phyloP scores from a whole-genome alignment of 331 rosid species.

The Malus hybrid region DNA sequence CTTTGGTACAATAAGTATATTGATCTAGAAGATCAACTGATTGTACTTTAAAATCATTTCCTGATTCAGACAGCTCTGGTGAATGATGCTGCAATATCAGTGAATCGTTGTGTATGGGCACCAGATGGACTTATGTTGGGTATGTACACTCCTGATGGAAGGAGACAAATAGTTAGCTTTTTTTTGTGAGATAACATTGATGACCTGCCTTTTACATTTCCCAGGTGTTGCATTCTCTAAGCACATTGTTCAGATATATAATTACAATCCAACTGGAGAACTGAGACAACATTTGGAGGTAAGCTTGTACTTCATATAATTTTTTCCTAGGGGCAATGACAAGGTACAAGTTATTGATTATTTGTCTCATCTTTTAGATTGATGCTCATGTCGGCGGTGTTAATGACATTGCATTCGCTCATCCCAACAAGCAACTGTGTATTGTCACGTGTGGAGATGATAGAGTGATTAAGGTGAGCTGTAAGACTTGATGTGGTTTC shows the following conservation, averaged over 20 bases:
- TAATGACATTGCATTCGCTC: slow-evolving; percentile 41
- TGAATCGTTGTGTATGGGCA: slow-evolving; percentile 41
- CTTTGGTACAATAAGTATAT: not conserved
- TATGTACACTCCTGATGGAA: slow-evolving; percentile 1
- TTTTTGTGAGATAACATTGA: not conserved
- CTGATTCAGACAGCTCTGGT: slow-evolving; percentile 29
- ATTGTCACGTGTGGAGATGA: slow-evolving; percentile 40
- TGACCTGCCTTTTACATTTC: not conserved
- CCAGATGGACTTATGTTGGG: slow-evolving; percentile 41
- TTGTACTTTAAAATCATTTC: slow-evolving; percentile 5
- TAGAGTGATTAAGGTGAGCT: slow-evolving; percentile 33
- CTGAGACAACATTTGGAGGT: slow-evolving; percentile 36
- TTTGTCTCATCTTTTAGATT: slow-evolving; percentile 17
- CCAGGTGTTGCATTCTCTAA: slow-evolving; percentile 40
- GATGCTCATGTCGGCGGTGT: slow-evolving; percentile 42
- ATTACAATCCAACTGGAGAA: slow-evolving; percentile 35
- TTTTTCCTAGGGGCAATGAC: not conserved
- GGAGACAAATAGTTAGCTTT: not conserved
- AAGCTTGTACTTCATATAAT: not conserved
- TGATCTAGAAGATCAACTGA: not conserved
- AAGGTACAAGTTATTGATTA: slow-evolving; percentile 1
- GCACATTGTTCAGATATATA: slow-evolving; percentile 34
- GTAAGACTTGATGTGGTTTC: not conserved
- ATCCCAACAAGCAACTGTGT: slow-evolving; percentile 37
- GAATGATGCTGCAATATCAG: slow-evolving; percentile 33